phyloP scores from a whole-genome alignment of 352 stramenopile species.

The Achlya hypogyna region DNA sequence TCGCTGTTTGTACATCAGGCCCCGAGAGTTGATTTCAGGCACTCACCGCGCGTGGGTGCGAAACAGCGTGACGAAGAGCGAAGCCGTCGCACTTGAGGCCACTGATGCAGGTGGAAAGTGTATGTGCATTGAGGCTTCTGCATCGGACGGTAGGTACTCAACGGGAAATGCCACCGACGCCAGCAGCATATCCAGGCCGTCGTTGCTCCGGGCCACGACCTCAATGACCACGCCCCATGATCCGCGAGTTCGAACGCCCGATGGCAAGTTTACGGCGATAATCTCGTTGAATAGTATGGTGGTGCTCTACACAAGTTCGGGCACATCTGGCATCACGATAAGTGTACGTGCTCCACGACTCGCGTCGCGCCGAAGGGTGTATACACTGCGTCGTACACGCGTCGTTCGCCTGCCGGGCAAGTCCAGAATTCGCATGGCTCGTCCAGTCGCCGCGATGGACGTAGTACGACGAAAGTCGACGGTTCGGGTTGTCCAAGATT shows the following conservation, averaged over 20 bases:
- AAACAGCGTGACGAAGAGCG: conserved; percentile 7
- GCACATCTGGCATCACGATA: background rate
- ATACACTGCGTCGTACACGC: conserved; percentile 37
- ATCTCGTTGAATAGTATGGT: conserved; percentile 57
- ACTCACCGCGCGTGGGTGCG: background rate
- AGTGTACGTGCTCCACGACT: conserved; percentile 30
- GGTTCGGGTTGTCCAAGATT: background rate
- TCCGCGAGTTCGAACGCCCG: conserved; percentile 26
- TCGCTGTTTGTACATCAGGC: background rate
- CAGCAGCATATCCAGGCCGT: background rate
- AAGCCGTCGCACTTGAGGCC: background rate
- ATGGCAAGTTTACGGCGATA: conserved; percentile 41
- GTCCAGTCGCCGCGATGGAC: conserved; percentile 2
- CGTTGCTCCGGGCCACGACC: conserved; percentile 28
- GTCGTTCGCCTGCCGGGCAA: conserved; percentile 1
- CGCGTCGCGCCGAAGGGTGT: conserved; percentile 60
- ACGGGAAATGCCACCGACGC: background rate
- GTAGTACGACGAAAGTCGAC: conserved; percentile 6
- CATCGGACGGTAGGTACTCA: background rate
- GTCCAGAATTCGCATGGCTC: background rate
- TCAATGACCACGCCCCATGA: conserved; percentile 39
- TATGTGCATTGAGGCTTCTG: background rate
- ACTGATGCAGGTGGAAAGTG: background rate
- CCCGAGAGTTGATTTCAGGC: background rate
- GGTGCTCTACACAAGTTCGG: conserved; percentile 1